A percentile compares a stretch with the other conserved stretches of the same genome.
These are phyloP conservation scores for Mortierella sp. DNA, from an alignment of 371 early-diverging fungal genomes.

Conservation along the genomic window DNA sequence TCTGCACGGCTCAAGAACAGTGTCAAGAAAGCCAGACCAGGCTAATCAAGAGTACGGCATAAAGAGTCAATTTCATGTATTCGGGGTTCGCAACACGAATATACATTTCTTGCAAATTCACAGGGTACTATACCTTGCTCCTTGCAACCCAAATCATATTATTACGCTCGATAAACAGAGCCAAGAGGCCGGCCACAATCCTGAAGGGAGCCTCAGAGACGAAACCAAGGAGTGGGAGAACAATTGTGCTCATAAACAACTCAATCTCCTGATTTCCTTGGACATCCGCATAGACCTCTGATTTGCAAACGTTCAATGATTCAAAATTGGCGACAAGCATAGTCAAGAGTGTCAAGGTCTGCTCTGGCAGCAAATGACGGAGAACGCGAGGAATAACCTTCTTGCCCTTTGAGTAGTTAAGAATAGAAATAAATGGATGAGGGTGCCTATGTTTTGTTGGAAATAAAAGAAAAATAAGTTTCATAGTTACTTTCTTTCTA, in stretches of 20 bases:
- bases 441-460: conserved; percentile 56
- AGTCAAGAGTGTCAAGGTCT: conserved; percentile 80
- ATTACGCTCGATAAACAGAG: conserved; percentile 88
- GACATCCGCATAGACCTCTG: conserved; percentile 66
- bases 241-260: conserved; percentile 84
- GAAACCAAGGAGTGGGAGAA: conserved; percentile 85
- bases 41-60: conserved; percentile 26
- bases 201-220: conserved; percentile 86
- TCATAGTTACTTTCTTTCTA: neutral
- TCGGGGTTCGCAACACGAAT: neutral
- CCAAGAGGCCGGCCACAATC: conserved; percentile 82
- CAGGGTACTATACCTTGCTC: conserved; percentile 60
- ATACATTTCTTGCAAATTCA: neutral
- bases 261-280: conserved; percentile 77
- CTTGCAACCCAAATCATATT: conserved; percentile 86
- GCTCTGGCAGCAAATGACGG: conserved; percentile 82
- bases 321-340: conserved; percentile 87
- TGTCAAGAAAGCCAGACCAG: conserved; percentile 90
- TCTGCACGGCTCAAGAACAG: conserved; percentile 92
- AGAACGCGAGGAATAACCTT: conserved; percentile 87
- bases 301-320: conserved; percentile 85
- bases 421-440: conserved; percentile 74
- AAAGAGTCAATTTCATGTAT: neutral
- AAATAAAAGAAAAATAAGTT: neutral
- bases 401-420: conserved; percentile 88